Conservation (phyloP, 208 protist species). For the Leishmania tropica region DNA sequence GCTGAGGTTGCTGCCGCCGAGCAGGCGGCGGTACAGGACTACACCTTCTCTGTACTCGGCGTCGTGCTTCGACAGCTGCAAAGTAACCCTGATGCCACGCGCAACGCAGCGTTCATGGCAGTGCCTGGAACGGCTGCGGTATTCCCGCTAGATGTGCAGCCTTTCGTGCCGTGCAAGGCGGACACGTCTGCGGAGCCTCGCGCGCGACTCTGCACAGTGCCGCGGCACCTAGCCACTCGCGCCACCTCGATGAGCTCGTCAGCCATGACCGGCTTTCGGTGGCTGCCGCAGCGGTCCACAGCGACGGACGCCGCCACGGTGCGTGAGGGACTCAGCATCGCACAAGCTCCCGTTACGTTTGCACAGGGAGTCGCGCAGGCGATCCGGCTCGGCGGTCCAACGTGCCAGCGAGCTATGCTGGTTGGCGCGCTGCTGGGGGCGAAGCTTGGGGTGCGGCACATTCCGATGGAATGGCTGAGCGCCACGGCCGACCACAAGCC, state of each 20-base stretch:
- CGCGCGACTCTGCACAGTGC: slow-evolving; percentile 2
- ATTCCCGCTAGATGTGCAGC: slow-evolving; percentile 54
- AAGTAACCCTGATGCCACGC: slow-evolving; percentile 70
- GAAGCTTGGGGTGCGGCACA: slow-evolving; percentile 58
- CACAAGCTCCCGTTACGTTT: slow-evolving; percentile 48
- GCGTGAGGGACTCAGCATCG: slow-evolving; percentile 65
- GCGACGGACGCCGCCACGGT: slow-evolving; percentile 42
- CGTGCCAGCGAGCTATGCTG: slow-evolving; percentile 75
- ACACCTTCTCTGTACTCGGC: slow-evolving; percentile 44
- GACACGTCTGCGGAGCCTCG: not conserved
- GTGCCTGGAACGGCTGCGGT: slow-evolving; percentile 43
- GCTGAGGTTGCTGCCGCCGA: slow-evolving; percentile 23
- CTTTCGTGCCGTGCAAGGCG: slow-evolving; percentile 9
- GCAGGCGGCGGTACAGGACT: slow-evolving; percentile 29
- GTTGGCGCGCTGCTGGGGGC: slow-evolving; percentile 82
- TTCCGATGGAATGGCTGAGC: slow-evolving; percentile 76
- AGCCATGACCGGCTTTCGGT: not conserved
- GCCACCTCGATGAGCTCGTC: not conserved
- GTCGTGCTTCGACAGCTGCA: slow-evolving; percentile 80
- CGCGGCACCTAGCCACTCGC: not conserved
- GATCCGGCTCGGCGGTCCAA: slow-evolving; percentile 48
- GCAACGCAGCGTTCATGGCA: slow-evolving; percentile 74
- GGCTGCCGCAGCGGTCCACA: slow-evolving; percentile 37
- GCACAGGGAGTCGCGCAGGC: slow-evolving; percentile 54
- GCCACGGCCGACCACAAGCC: slow-evolving; percentile 66